phyloP scores from a whole-genome alignment of 805 yeast genomes.

The Pichia californica region DNA sequence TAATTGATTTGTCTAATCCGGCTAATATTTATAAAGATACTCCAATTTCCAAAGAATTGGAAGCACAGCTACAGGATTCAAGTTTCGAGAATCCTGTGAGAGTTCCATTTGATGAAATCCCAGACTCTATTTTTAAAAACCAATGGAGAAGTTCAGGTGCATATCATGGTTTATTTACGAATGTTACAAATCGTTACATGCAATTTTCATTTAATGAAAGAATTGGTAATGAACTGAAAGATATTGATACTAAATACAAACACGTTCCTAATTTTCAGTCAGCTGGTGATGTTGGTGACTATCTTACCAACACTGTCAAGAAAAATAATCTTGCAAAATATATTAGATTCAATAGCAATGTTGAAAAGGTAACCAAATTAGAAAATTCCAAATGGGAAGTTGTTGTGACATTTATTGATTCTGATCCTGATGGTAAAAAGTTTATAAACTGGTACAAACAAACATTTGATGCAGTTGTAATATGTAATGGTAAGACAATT shows the following conservation, averaged over 20 bases:
- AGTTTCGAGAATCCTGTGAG: slow-evolving; percentile 31
- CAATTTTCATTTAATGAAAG: slow-evolving; percentile 30
- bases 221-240: slow-evolving; percentile 6
- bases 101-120: background rate
- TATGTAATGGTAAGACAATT: slow-evolving; percentile 57
- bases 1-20: slow-evolving; percentile 7
- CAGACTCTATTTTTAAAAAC: slow-evolving; percentile 9
- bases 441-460: slow-evolving; percentile 36
- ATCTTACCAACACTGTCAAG: slow-evolving; percentile 13
- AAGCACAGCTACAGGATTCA: slow-evolving; percentile 21
- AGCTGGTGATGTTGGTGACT: slow-evolving; percentile 22
- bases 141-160: slow-evolving; percentile 37
- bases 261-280: slow-evolving; percentile 19
- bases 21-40: slow-evolving; percentile 10
- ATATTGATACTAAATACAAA: slow-evolving; percentile 9
- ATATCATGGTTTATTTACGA: slow-evolving; percentile 35
- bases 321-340: slow-evolving; percentile 26
- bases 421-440: slow-evolving; percentile 7
- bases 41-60: slow-evolving; percentile 8
- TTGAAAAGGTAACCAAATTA: slow-evolving; percentile 32
- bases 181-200: slow-evolving; percentile 35
- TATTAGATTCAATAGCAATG: slow-evolving; percentile 35
- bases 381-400: slow-evolving; percentile 34
- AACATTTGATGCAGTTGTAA: slow-evolving; percentile 51
- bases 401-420: slow-evolving; percentile 11